These are phyloP conservation scores for Mucor indicus DNA, from an alignment of 371 early-diverging fungal genomes.

Conservation along the genomic window DNA sequence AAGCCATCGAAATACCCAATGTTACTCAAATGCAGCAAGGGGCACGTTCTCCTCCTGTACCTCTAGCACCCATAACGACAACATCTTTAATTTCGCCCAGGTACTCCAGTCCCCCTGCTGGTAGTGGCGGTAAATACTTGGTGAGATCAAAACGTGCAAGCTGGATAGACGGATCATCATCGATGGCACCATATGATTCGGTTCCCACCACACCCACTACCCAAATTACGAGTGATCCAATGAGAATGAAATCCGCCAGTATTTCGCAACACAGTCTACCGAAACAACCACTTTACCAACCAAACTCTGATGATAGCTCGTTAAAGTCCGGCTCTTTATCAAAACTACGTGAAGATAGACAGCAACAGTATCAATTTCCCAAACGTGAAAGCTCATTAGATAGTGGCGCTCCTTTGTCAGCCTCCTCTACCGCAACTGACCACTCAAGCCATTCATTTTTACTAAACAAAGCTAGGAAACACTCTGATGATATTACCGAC, in stretches of 20 bases:
- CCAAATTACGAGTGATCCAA: not conserved
- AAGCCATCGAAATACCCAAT: constrained; percentile 11
- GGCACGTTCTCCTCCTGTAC: constrained; percentile 10
- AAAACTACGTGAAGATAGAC: constrained; percentile 28
- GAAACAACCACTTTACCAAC: not conserved
- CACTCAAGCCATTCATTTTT: constrained; percentile 1
- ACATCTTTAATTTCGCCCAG: constrained; percentile 17
- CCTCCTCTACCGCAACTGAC: constrained; percentile 12
- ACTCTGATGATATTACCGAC: constrained; percentile 7
- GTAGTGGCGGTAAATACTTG: constrained; percentile 38
- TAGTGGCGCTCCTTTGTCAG: constrained; percentile 9
- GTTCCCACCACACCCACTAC: constrained; percentile 17
- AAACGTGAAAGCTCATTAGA: constrained; percentile 20
- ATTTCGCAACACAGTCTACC: constrained; percentile 12
- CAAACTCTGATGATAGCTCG: constrained; percentile 5
- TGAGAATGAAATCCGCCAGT: not conserved
- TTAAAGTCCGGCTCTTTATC: constrained; percentile 30
- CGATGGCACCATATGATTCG: constrained; percentile 16
- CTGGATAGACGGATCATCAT: constrained; percentile 37
- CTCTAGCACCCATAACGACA: constrained; percentile 2
- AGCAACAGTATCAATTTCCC: constrained; percentile 8
- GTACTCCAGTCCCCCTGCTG: constrained; percentile 33
- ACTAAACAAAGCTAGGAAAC: constrained; percentile 1
- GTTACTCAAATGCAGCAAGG: constrained; percentile 1
- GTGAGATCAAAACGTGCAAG: constrained; percentile 36